A percentile compares a stretch with the other conserved stretches of the same genome.
Conservation (phyloP, 2,329 filamentous ascomycete species). For the Arthrobotrys iridis region DNA sequence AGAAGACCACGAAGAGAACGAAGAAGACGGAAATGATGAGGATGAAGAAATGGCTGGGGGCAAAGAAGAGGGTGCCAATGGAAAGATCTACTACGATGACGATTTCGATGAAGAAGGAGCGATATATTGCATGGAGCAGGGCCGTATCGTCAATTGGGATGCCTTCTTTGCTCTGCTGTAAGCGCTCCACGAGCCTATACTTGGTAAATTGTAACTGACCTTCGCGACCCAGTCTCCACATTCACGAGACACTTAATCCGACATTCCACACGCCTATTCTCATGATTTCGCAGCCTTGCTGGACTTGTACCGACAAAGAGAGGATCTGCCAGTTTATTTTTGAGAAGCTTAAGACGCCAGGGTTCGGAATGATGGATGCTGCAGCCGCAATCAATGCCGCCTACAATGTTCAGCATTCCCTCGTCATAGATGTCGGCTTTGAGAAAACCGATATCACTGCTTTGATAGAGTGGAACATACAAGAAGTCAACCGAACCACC, state of each 20-base stretch:
- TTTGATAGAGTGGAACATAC: slow-evolving; percentile 81
- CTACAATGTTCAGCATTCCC: slow-evolving; percentile 83
- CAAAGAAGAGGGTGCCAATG: slow-evolving; percentile 63
- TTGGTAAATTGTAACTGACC: not conserved
- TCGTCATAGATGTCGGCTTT: slow-evolving; percentile 88
- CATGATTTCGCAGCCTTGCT: slow-evolving; percentile 86
- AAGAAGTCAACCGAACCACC: slow-evolving; percentile 73
- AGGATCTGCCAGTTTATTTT: slow-evolving; percentile 92
- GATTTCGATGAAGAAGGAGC: slow-evolving; percentile 87
- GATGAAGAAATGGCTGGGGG: slow-evolving; percentile 59
- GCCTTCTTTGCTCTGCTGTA: slow-evolving; percentile 88
- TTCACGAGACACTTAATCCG: slow-evolving; percentile 87
- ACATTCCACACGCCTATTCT: slow-evolving; percentile 95
- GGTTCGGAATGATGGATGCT: slow-evolving; percentile 88
- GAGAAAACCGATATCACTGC: slow-evolving; percentile 94
- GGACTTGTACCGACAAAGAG: slow-evolving; percentile 88
- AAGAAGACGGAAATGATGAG: slow-evolving; percentile 56
- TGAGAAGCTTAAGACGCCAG: slow-evolving; percentile 94
- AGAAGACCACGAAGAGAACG: slow-evolving; percentile 58
- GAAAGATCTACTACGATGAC: slow-evolving; percentile 79
- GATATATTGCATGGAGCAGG: slow-evolving; percentile 83
- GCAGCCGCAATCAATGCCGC: slow-evolving; percentile 82
- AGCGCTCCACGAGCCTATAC: not conserved
- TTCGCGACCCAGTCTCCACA: slow-evolving; percentile 66
- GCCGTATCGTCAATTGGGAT: slow-evolving; percentile 86